Evolutionary conservation across 2,329 filamentous ascomycete genomes (phyloP), one percentile per base, ranked within the genome.

Genomic region (Fusarium austroafricanum): DNA sequence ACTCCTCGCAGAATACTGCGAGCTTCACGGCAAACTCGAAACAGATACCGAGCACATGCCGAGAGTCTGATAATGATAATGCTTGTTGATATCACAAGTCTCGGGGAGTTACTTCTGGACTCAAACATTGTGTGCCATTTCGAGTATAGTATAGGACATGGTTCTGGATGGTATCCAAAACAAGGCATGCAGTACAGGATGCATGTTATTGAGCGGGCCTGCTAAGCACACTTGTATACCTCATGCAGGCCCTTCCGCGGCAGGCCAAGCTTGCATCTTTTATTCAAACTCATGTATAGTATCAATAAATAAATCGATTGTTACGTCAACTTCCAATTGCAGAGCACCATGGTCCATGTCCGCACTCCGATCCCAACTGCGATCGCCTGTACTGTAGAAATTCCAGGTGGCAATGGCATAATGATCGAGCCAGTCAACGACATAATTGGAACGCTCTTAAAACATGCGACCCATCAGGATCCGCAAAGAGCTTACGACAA

Each of bases 401-500:
- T 40, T 35, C 21, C 49, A 45, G 28, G 23, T 40, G 29, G 29
- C 29, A 11, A 31, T 12, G 10, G 29, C 12, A 39, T 21, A 42
- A 31, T 18, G 31, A 53, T 44, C 18, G 28, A 52, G 42, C 47
- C 31, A 43, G 39, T 47, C 12, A 37, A 37, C 18, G 37, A 28
- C 20, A 53, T 20, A 10, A 10, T 17, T 18, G 26, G 28, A 45
- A 49, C 23, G 39, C n/a, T 15, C 31, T 45, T 21, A 18, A 62
- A 56, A 59, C 40, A 47, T 39, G 31, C 37, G 55, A 56, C 37
- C 46, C 35, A 43, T 28, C n/a, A 15, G 35, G 45, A 42, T 47
- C 46, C 35, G 44, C 44, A 55, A 67, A 52, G 50, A 46, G 50
- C 45, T 58, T 43, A 55, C 61, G 40, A 58, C 33, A 47, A 11